Base-by-base conservation (phyloP, 352 stramenopile genomes). In the Blastocystis sp. region DNA sequence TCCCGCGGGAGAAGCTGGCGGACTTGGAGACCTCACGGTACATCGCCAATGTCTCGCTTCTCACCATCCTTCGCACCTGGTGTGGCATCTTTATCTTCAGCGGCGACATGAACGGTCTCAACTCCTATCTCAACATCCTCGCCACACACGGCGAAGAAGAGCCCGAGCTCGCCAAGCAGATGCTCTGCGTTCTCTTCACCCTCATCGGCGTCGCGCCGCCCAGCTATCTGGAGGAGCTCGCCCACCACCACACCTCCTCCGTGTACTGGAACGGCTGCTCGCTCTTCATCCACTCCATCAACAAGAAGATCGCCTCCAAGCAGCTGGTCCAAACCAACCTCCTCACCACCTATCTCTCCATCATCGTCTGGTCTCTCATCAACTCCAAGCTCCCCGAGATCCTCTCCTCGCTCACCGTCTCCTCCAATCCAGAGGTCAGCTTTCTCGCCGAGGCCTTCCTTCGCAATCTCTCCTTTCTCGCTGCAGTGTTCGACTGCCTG, bases 371-470 rank as follows among this genome's bases (percentile, higher is more conserved):
- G 71, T 87, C 77, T 40, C 34, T 90, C 11, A 21, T 89, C 65
- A 65, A 89, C 81, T 57, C 69, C 64, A 89, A 90, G 77, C 62
- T 90, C 40, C 71, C 74, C 62, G 40, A 90, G 34, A 78, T 89
- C 21, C 60, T 89, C 54, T 68, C 89, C 63, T 62, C 79, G 34
- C 19, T 87, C 79, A 65, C 59, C 66, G 24, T 84, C 24, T n/a
- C 57, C 19, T 38, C 42, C 43, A 87, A 87, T 43, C 6, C 62
- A 7, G 65, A 84, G 61, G 87, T 90, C 48, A 28, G 34, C 14
- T 66, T 80, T 21, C 68, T 89, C 28, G 43, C 34, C 43, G 76
- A 90, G 79, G 9, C 57, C 61, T 52, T 89, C 40, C 61, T 89
- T 66, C 52, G 82, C 54, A 74, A 76, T 62, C 24, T 78, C 11